Evolutionary conservation across 352 stramenopile species (phyloP), one percentile per base, ranked within the genome.

Genomic region (Pythium rhizo-oryzae): DNA sequence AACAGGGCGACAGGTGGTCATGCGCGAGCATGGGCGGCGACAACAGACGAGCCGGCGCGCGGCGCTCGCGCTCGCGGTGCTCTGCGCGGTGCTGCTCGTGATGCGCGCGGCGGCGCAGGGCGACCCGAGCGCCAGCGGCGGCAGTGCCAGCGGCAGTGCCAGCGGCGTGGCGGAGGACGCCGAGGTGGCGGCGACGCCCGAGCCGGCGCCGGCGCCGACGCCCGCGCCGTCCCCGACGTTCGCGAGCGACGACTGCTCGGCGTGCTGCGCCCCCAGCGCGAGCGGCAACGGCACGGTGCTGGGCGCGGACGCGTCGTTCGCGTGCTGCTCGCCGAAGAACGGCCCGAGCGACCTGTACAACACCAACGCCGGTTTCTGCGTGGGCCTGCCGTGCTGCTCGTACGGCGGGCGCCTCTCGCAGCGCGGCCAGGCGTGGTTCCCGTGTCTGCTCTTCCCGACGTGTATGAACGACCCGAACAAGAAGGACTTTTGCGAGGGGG

Each of bases 361-460:
- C 9, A 93, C 85, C 9, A 63, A 50, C 11, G 75, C 86, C 52
- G 88, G 88, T 13, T 84, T 89, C 49, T 96, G 88, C 71, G 86
- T 80, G 56, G 86, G 86, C 1, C 62, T 96, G 25, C 87, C 88
- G 47, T 96, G 88, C 55, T 96, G 88, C 59, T 76, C 73, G 24
- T 93, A 91, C 62, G 82, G 82, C 65, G 62, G 54, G 8, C 69
- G 69, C 0, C 51, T 23, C 18, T 61, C 84, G n/a, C 84, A 92
- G 71, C 87, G 89, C 49, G 78, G 81, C 44, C 77, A 89, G 54
- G 77, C 83, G 39, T 96, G 88, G 88, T 94, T 90, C 66, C 88
- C 88, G 65, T 96, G 88, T 58, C 62, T 94, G 59, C 70, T 85
- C 5, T 96, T 94, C 74, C 81, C 87, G 30, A 85, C 82, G 44